Percentiles rank a stretch among this genome's conserved stretches.
phyloP scores from a whole-genome alignment of 306 rosid species.

The Malus fusca region DNA sequence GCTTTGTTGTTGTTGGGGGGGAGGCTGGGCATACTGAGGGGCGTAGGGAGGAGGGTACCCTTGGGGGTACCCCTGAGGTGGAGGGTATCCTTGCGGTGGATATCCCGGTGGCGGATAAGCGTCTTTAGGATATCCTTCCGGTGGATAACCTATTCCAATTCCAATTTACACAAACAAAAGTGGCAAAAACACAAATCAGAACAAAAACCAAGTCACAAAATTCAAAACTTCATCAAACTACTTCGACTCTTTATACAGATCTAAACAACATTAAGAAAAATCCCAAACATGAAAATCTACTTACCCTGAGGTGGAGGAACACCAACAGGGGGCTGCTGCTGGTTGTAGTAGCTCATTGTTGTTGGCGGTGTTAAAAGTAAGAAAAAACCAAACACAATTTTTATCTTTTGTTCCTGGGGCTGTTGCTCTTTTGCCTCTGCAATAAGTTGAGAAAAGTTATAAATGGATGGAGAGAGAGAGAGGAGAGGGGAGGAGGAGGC shows the following conservation, averaged over 20 bases:
- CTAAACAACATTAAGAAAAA: neutral
- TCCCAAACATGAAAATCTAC: too few species aligned
- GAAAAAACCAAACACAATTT: neutral
- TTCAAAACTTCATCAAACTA: neutral
- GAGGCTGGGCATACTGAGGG: constrained; percentile 79
- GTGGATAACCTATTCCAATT: constrained; percentile 60
- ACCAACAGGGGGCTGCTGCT: constrained; percentile 86
- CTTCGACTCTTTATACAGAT: neutral
- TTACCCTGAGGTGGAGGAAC: constrained; percentile 91
- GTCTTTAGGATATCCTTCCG: constrained; percentile 67
- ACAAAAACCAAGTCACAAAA: neutral
- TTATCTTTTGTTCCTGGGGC: neutral
- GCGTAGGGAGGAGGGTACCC: constrained; percentile 52
- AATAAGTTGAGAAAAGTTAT: neutral
- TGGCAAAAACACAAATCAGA: neutral
- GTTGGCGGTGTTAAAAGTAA: neutral
- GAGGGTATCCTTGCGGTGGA: constrained; percentile 53
- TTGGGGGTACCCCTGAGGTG: constrained; percentile 41
- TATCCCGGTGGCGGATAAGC: constrained; percentile 66
- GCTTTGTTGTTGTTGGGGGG: constrained; percentile 39
- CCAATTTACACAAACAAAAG: neutral
- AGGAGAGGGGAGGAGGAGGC: too few species aligned
- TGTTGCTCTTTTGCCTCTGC: neutral
- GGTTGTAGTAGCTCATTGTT: constrained; percentile 74
- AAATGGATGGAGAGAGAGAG: neutral